Base-by-base conservation (phyloP, 106 monocot species). In the Vanilla planifolia region DNA sequence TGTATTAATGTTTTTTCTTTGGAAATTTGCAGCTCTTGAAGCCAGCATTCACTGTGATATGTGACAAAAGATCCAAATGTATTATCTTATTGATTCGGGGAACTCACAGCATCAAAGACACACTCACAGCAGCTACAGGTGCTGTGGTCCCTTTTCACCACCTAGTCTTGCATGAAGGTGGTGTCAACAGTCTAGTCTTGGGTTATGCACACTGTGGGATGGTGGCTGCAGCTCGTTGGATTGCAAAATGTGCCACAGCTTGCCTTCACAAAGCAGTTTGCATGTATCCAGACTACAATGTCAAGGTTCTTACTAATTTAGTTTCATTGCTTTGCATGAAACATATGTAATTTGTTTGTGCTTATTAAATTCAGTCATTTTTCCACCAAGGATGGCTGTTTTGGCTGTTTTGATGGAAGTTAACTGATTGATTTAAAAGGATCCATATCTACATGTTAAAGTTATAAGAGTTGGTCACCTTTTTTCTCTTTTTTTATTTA, bases 161-260 rank as follows among this genome's bases (percentile, higher is more conserved):
- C 62, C 76, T 72, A 8, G 45, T 75, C 43, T 62, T 79, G 45
- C 65, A 73, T 53, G 72, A 84, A 53, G 75, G 69, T 43, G 75
- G 71, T 42, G 72, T 76, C 9, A 65, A 29, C 46, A 72, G 71
- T 24, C 44, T 79, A 58, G 76, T 84, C 6, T 39, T 79, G 42
- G 84, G 84, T 1, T 79, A 84, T 72, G 84, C 84, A 48, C 84
- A 84, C 36, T 79, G 79, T 72, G 84, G 84, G 11, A 84, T 84
- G 84, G 71, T 79, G 68, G 79, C 60, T 60, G 84, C 79, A 44
- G 84, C 84, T 14, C 75, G 69, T 19, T 84, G 84, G 84, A 79
- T 84, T 57, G 84, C 75, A 28, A 79, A 73, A 48, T 52, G 63
- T 41, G 52, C 55, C 35, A 75, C 58, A 34, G 72, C 84, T 43